Conservation (phyloP, 2,329 filamentous ascomycete genomes). For the Apiospora arundinis region DNA sequence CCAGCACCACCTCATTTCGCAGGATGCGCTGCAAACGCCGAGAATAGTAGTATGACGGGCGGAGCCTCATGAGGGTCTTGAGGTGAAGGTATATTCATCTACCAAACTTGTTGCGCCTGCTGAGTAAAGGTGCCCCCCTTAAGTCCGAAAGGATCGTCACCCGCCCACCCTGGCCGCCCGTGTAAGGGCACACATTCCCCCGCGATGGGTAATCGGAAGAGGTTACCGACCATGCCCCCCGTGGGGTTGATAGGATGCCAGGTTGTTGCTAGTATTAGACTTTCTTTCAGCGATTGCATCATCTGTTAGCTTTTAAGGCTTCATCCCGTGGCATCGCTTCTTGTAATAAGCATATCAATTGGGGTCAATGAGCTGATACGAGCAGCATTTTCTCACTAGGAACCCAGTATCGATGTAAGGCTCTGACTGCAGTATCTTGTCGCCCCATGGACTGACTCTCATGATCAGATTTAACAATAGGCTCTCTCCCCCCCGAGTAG, state of each 20-base stretch:
- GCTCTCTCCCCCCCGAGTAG: not conserved
- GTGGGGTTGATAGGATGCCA: not conserved
- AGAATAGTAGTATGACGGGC: not conserved
- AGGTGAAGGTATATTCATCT: not conserved
- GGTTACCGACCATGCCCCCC: not conserved
- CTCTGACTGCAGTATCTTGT: not conserved
- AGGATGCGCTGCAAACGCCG: not conserved
- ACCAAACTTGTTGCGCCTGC: not conserved
- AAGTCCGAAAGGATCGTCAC: conserved; percentile 6
- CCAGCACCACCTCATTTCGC: not conserved
- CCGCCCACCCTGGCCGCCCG: not conserved
- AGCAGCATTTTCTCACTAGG: not conserved
- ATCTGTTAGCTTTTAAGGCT: not conserved
- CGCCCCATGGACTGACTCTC: not conserved
- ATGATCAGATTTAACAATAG: not conserved
- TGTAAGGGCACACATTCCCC: not conserved
- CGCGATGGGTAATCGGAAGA: not conserved
- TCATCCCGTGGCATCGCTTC: not conserved
- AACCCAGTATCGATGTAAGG: not conserved
- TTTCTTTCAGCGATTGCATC: not conserved
- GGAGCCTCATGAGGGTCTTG: not conserved
- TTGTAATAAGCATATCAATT: not conserved
- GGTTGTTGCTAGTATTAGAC: not conserved
- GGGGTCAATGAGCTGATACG: not conserved
- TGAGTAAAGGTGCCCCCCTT: not conserved